Evolutionary conservation across 805 yeast genomes (phyloP).

Genomic region (Candida ascalaphidarum): DNA sequence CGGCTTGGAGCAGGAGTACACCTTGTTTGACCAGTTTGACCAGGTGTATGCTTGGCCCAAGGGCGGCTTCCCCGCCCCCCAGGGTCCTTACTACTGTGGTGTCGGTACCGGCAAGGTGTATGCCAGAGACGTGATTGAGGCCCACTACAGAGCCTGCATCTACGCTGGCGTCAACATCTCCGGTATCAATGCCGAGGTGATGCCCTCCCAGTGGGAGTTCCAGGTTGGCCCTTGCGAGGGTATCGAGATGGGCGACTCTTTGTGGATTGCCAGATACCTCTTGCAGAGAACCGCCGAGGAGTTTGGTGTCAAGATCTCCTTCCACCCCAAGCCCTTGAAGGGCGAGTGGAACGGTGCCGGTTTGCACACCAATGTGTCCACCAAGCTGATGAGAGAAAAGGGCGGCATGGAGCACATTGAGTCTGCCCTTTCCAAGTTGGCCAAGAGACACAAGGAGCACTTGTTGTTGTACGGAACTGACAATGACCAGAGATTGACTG

Average conservation of each 20-base stretch:
- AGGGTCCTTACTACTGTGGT: constrained; percentile 99
- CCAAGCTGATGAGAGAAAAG: constrained; percentile 80
- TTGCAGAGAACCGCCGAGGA: constrained; percentile 95
- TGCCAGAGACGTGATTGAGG: constrained; percentile 97
- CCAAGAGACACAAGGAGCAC: constrained; percentile 96
- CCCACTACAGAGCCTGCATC: constrained; percentile 97
- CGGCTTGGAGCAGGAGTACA: constrained; percentile 98
- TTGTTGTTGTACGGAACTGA: constrained; percentile 92
- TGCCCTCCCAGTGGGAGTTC: constrained; percentile 99
- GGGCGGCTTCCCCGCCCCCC: constrained; percentile 99
- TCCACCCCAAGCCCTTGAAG: constrained; percentile 98
- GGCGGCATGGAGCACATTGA: constrained; percentile 97
- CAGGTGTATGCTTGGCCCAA: constrained; percentile 97
- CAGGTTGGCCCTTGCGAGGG: constrained; percentile 99
- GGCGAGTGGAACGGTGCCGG: constrained; percentile 99
- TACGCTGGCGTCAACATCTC: constrained; percentile 85
- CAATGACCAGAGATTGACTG: constrained; percentile 92
- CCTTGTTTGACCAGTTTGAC: constrained; percentile 86
- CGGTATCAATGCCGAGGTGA: constrained; percentile 98
- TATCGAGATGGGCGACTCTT: constrained; percentile 93
- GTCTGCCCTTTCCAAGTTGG: constrained; percentile 84
- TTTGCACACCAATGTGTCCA: constrained; percentile 98
- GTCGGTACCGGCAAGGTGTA: constrained; percentile 98
- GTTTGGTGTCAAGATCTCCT: constrained; percentile 95
- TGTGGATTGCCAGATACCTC: constrained; percentile 93